phyloP scores from a whole-genome alignment of 1,139 yeast genomes.

The Pichia sp. region DNA sequence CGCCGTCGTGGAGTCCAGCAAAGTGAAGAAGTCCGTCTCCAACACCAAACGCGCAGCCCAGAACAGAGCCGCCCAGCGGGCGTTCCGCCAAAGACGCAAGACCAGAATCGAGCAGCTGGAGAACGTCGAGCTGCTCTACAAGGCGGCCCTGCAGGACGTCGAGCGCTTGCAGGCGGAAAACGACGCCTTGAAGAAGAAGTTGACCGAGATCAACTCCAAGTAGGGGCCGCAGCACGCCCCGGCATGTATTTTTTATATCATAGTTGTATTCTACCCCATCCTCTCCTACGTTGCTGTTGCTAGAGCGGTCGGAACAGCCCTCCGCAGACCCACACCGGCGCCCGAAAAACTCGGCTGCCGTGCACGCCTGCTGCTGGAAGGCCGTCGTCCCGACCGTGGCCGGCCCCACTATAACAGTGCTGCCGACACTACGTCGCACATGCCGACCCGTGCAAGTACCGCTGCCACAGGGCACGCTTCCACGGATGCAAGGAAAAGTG shows the following conservation, averaged over 20 bases:
- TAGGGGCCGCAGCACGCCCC: not conserved
- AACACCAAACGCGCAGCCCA: conserved; percentile 82
- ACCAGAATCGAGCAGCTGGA: conserved; percentile 75
- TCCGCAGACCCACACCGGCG: not conserved
- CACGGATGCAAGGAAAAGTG: not conserved
- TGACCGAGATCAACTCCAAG: conserved; percentile 1
- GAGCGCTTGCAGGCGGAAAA: conserved; percentile 10
- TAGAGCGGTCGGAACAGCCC: not conserved
- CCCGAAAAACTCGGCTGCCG: not conserved
- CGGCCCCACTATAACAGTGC: not conserved
- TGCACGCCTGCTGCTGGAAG: not conserved
- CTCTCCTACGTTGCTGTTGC: not conserved
- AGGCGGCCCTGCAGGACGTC: conserved; percentile 8
- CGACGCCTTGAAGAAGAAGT: conserved; percentile 3
- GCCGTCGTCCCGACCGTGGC: not conserved
- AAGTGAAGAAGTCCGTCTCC: conserved; percentile 44
- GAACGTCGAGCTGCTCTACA: conserved; percentile 48
- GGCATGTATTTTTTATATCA: not conserved
- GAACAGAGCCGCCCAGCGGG: conserved; percentile 83
- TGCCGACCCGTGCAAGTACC: not conserved
- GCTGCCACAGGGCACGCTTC: not conserved
- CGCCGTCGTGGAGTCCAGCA: conserved; percentile 6
- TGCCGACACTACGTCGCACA: not conserved
- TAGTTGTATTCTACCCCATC: not conserved
- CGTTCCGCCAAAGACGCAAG: conserved; percentile 79